These are phyloP conservation scores for Panicum virgatum DNA, from an alignment of 202 grass and related monocot genomes.

Conservation along the genomic window DNA sequence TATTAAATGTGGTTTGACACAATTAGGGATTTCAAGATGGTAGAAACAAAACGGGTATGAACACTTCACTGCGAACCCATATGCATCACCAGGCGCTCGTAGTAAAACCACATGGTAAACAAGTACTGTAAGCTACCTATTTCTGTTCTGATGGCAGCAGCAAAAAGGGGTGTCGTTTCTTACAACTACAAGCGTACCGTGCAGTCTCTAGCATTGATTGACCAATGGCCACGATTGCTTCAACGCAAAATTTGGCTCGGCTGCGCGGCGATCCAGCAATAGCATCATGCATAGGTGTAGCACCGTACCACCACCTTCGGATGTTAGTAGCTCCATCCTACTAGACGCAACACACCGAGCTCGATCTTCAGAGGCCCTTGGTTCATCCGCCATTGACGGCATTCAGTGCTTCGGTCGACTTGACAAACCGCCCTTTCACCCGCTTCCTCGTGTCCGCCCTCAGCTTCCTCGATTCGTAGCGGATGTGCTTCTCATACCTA, in stretches of 20 bases:
- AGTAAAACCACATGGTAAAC: not conserved
- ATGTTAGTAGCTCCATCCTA: not conserved
- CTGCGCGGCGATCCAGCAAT: not conserved
- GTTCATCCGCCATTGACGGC: conserved; percentile 34
- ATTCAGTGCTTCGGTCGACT: conserved; percentile 46
- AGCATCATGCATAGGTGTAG: not conserved
- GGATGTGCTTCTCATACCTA: conserved; percentile 86
- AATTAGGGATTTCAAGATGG: not conserved
- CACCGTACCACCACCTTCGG: not conserved
- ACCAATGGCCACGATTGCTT: conserved; percentile 13
- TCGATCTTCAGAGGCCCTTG: conserved; percentile 4
- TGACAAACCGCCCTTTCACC: conserved; percentile 88
- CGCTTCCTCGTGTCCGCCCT: conserved; percentile 83
- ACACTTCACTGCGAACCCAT: not conserved
- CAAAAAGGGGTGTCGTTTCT: not conserved
- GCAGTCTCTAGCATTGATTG: not conserved
- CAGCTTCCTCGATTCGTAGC: conserved; percentile 86
- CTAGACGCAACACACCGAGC: not conserved
- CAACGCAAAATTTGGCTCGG: not conserved
- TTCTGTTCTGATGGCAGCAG: not conserved
- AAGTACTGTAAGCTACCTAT: conserved; percentile 14
- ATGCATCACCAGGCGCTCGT: not conserved
- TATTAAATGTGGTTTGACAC: not conserved
- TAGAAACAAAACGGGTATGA: not conserved
- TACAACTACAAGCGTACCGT: conserved; percentile 13